These are phyloP conservation scores for Rhodotorula mucilaginosa DNA, from an alignment of 1,284 basidiomycete genomes.

Conservation along the genomic window DNA sequence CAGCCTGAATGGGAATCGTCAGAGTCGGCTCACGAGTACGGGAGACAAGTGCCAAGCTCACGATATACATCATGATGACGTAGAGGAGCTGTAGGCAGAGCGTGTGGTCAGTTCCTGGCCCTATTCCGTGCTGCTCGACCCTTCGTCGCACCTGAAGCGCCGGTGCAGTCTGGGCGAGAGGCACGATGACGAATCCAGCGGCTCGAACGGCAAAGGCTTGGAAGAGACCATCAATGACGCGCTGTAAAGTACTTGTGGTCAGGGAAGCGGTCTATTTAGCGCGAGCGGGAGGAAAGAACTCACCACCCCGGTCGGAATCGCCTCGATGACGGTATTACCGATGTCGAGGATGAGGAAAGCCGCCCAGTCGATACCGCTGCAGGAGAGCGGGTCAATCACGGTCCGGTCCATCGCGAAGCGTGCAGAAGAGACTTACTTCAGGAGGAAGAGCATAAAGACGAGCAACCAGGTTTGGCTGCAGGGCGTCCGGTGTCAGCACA, in stretches of 20 bases:
- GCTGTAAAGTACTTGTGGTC: slow-evolving; percentile 53
- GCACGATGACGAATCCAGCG: slow-evolving; percentile 78
- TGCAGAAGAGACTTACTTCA: slow-evolving; percentile 60
- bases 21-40: slow-evolving; percentile 56
- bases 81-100: slow-evolving; percentile 1
- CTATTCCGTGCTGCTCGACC: too few relatives aligned
- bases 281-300: slow-evolving; percentile 55
- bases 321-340: slow-evolving; percentile 68
- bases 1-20: slow-evolving; percentile 41
- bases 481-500: background rate
- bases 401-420: too few relatives aligned
- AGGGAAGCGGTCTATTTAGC: background rate
- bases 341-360: slow-evolving; percentile 86
- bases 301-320: slow-evolving; percentile 62
- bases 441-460: slow-evolving; percentile 60
- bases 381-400: background rate
- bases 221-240: slow-evolving; percentile 48
- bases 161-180: slow-evolving; percentile 69
- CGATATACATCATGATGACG: slow-evolving; percentile 49
- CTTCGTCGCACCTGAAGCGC: slow-evolving; percentile 55
- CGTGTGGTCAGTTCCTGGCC: too few relatives aligned
- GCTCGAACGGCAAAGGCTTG: slow-evolving; percentile 69
- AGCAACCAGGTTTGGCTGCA: slow-evolving; percentile 83
- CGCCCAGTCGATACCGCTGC: slow-evolving; percentile 76
- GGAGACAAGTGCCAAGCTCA: slow-evolving; percentile 44